Evolutionary conservation across 805 yeast genomes (phyloP).

Genomic region (Saccharomycopsis schoenii): DNA sequence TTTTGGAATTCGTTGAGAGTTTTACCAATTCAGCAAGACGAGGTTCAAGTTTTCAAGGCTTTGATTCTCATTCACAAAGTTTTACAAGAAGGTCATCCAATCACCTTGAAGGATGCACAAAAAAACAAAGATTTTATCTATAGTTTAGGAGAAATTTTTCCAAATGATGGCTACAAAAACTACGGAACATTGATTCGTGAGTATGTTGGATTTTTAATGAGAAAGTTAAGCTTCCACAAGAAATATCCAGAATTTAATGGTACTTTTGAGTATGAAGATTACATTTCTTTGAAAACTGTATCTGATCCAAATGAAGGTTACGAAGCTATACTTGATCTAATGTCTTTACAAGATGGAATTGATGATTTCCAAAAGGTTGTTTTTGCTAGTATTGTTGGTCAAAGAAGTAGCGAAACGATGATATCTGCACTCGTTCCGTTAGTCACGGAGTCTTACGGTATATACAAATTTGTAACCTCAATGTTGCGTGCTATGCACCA

Average conservation of each 20-base stretch:
- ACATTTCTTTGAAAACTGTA: slow-evolving; percentile 74
- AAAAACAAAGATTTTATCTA: slow-evolving; percentile 70
- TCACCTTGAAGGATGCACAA: slow-evolving; percentile 71
- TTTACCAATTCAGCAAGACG: slow-evolving; percentile 72
- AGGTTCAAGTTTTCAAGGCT: slow-evolving; percentile 77
- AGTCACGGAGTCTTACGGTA: slow-evolving; percentile 86
- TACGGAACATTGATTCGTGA: slow-evolving; percentile 70
- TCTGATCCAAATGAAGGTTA: slow-evolving; percentile 95
- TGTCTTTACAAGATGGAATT: slow-evolving; percentile 76
- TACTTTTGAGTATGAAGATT: slow-evolving; percentile 92
- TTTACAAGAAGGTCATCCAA: slow-evolving; percentile 95
- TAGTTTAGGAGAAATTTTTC: slow-evolving; percentile 49
- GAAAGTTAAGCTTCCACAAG: slow-evolving; percentile 74
- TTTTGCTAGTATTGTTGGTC: slow-evolving; percentile 58
- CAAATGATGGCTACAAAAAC: slow-evolving; percentile 33
- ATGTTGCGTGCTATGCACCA: slow-evolving; percentile 85
- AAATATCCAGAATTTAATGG: slow-evolving; percentile 88
- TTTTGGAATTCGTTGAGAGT: slow-evolving; percentile 79
- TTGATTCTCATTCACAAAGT: slow-evolving; percentile 82
- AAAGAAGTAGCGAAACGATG: slow-evolving; percentile 56
- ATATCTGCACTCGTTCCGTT: slow-evolving; percentile 83
- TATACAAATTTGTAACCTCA: slow-evolving; percentile 77
- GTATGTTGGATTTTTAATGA: slow-evolving; percentile 58
- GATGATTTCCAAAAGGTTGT: slow-evolving; percentile 70
- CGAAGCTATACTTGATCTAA: slow-evolving; percentile 76